Conservation (phyloP, 1,284 basidiomycete genomes). For the Boletus sp. region DNA sequence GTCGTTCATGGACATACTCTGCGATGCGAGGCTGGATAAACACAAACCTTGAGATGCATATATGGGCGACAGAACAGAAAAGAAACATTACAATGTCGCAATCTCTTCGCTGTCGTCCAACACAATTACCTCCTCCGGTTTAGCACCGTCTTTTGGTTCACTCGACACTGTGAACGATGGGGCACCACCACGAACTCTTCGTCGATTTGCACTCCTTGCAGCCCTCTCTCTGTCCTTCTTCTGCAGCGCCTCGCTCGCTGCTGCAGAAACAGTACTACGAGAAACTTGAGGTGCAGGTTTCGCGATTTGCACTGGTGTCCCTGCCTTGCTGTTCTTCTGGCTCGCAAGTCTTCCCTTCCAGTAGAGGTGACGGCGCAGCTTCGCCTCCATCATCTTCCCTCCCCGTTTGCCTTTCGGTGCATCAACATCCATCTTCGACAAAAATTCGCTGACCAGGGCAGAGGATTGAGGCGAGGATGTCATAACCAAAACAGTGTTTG, state of each 20-base stretch:
- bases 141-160: slow-evolving; percentile 14
- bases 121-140: slow-evolving; percentile 38
- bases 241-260: slow-evolving; percentile 65
- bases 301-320: background rate
- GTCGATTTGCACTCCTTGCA: slow-evolving; percentile 50
- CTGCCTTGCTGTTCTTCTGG: slow-evolving; percentile 18
- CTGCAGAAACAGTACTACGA: slow-evolving; percentile 1
- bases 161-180: slow-evolving; percentile 29
- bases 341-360: slow-evolving; percentile 67
- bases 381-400: slow-evolving; percentile 73
- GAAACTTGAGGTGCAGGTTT: slow-evolving; percentile 9
- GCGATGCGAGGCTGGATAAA: slow-evolving; percentile 20
- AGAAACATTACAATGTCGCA: slow-evolving; percentile 21
- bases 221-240: slow-evolving; percentile 67
- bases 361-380: slow-evolving; percentile 70
- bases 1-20: slow-evolving; percentile 16
- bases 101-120: slow-evolving; percentile 48
- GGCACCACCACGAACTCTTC: slow-evolving; percentile 64
- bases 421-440: slow-evolving; percentile 59
- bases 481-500: slow-evolving; percentile 85
- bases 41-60: background rate
- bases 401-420: slow-evolving; percentile 59
- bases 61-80: background rate
- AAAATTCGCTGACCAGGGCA: slow-evolving; percentile 72
- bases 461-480: slow-evolving; percentile 79